Conservation (phyloP, 2,329 filamentous ascomycete genomes). For the Periglandula ipomoeae region DNA sequence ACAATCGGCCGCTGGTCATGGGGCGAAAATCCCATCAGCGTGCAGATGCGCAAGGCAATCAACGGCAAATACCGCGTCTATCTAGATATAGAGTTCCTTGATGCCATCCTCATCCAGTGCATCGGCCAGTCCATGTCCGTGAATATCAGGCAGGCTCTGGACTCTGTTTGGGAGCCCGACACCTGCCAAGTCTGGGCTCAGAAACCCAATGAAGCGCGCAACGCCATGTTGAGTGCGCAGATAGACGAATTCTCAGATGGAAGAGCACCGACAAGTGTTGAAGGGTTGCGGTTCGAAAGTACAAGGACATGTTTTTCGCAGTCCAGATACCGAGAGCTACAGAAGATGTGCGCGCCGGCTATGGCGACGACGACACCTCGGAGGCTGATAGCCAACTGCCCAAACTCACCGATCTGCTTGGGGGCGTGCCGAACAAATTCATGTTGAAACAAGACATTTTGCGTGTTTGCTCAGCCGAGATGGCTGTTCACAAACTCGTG, state of each 20-base stretch:
- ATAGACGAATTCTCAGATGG: not conserved
- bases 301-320: not conserved
- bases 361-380: not conserved
- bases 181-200: not conserved
- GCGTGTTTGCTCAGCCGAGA: not conserved
- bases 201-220: not conserved
- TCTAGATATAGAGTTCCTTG: not conserved
- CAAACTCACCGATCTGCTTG: not conserved
- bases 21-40: not conserved
- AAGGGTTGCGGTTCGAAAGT: not conserved
- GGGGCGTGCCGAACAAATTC: not conserved
- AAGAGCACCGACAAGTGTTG: not conserved
- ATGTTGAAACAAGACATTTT: not conserved
- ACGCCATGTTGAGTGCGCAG: not conserved
- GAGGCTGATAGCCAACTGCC: not conserved
- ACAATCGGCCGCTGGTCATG: not conserved
- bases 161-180: not conserved
- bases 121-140: not conserved
- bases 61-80: not conserved
- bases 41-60: not conserved
- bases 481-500: not conserved
- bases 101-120: not conserved
- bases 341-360: not conserved
- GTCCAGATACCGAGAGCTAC: not conserved
- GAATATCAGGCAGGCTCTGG: not conserved